Base-by-base conservation (phyloP, 805 yeast genomes). In the Kuraishia capsulata region DNA sequence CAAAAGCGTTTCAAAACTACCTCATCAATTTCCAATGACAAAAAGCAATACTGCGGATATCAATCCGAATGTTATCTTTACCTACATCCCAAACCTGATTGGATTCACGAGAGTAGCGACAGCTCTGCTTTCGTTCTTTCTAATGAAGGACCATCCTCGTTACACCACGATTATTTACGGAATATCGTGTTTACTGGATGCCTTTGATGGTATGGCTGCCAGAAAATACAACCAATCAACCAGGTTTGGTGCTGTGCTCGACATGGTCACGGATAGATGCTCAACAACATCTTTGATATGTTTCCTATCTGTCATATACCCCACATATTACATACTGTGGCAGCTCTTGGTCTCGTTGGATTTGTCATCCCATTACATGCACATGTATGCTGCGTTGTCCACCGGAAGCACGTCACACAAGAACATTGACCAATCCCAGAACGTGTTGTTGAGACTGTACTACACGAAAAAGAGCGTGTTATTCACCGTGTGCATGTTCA, bases 241-340 rank as follows among this genome's bases (percentile, higher is more conserved):
- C 24, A 73, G 76, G 48, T 86, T 87, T 48, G 99, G 99, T 28
- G 97, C 98, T 16, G 95, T 94, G 17, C 71, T 92, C 50, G 99
- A 92, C 61, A 92, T 92, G 99, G 97, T 92, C 24, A 90, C 98
- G 16, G 99, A 92, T 59, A 73, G 99, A 54, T 92, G 97, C 57
- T 89, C 98, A 11, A 92, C 99, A 0, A 76, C 95, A 11, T 82
- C 96, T n/a, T 71, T 92, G 52, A 78, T 92, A 48, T 88, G 95
- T 57, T 92, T 74, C 58, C 67, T 92, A 41, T 76, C 92, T 47
- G 78, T 84, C 28, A 65, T 83, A 35, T 90, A 85, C 53, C 97
- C 97, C 5, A 50, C 59, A 24, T 82, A 68, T 61, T 65, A 75
- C 37, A 61, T 84, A 10, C 47, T 78, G 6, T 89, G 90, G 79